Evolutionary conservation across 805 yeast species (phyloP).

Genomic region (Metschnikowia vanudenii): DNA sequence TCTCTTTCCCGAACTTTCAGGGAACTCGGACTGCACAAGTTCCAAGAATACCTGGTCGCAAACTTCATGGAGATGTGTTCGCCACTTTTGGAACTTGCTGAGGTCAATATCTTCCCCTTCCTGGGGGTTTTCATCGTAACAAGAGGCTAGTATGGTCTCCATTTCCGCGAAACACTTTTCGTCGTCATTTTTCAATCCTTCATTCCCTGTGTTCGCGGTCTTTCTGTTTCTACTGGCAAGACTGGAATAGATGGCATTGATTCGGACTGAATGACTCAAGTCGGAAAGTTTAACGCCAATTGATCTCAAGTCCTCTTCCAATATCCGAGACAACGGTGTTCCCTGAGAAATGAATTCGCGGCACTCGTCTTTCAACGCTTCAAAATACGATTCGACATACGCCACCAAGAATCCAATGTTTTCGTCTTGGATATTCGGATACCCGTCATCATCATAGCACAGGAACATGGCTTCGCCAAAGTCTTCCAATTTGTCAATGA

Average conservation of each 20-base stretch:
- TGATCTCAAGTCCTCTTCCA: constrained; percentile 1
- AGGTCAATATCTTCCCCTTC: background rate
- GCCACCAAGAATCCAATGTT: background rate
- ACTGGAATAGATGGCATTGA: background rate
- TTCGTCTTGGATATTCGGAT: background rate
- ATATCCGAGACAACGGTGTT: background rate
- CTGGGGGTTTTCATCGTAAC: background rate
- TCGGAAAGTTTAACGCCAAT: background rate
- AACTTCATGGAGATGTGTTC: background rate
- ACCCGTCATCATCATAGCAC: constrained; percentile 1
- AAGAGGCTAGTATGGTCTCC: background rate
- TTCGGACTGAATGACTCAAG: background rate
- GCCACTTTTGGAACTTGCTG: background rate
- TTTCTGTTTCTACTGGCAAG: background rate
- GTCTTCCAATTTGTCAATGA: background rate
- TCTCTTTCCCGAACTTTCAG: background rate
- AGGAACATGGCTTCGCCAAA: background rate
- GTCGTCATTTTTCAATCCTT: background rate
- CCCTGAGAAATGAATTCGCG: background rate
- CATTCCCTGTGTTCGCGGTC: too few relatives aligned
- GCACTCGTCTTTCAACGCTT: background rate
- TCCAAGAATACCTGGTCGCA: background rate
- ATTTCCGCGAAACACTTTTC: background rate
- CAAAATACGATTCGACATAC: background rate
- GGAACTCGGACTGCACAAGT: background rate